A percentile compares a stretch with the other conserved stretches of the same genome.
phyloP scores from a whole-genome alignment of 163 green algal genomes.

The Trebouxia gelatinosa region DNA sequence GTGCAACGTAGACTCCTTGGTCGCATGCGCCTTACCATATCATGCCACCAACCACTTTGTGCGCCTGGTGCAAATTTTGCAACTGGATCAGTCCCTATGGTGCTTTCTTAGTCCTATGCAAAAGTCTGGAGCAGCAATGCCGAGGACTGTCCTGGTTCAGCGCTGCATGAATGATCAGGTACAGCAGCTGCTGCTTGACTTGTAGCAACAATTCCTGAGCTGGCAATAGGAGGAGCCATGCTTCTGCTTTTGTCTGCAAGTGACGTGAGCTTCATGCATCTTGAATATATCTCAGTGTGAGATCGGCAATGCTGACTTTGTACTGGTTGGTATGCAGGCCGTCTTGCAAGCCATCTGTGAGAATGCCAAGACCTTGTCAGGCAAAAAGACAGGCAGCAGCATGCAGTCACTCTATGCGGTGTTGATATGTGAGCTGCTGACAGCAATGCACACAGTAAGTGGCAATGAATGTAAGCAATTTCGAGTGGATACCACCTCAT shows the following conservation, averaged over 20 bases:
- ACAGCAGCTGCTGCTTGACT: neutral
- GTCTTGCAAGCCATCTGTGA: conserved; percentile 71
- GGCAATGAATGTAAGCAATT: too few species aligned
- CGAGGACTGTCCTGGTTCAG: conserved; percentile 61
- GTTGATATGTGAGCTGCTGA: conserved; percentile 72
- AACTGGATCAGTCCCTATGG: conserved; percentile 60
- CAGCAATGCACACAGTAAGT: conserved; percentile 14
- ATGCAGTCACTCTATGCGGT: conserved; percentile 82
- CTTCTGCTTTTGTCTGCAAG: neutral
- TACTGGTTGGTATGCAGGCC: conserved; percentile 30
- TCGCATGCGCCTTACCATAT: conserved; percentile 79
- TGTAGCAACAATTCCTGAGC: neutral
- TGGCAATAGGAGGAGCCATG: neutral
- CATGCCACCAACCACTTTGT: conserved; percentile 92
- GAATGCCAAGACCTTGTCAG: conserved; percentile 41
- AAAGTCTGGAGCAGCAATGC: conserved; percentile 65
- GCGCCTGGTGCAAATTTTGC: conserved; percentile 74
- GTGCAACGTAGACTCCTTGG: conserved; percentile 71
- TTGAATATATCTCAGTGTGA: neutral
- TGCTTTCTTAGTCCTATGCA: conserved; percentile 78
- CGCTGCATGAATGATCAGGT: conserved; percentile 67
- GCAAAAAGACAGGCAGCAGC: conserved; percentile 28
- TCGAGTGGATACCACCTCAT: too few species aligned
- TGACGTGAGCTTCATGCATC: neutral
- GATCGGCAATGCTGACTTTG: neutral